Evolutionary conservation across 352 stramenopile species (phyloP), one percentile per base, ranked within the genome.

Genomic region (Globisporangium acanthophoron): DNA sequence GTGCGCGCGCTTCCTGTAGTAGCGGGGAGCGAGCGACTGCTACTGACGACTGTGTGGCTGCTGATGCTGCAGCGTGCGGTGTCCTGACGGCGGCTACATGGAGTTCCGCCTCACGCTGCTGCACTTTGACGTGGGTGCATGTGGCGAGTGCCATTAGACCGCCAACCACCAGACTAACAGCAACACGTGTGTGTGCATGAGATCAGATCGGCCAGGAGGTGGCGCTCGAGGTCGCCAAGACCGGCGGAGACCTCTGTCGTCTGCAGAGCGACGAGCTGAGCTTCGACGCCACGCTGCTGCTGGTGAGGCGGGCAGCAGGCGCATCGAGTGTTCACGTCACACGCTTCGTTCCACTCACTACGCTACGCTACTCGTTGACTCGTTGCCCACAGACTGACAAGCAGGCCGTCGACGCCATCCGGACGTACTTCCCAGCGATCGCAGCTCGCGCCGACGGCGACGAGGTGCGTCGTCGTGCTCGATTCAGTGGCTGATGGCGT

Each of bases 31-130:
- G 47, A 21, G 13, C 15, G 18, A 8, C 29, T 12, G 37, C 3
- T 3, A 27, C 12, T 37, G 20, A 40, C 24, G 29, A 3, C 13
- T n/a, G 20, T 44, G 18, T 37, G 9, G 29, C 35, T 40, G n/a
- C 15, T 9, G 18, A 16, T 58, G 20, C 13, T 13, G 35, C 54
- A 83, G 74, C 58, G 64, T 85, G 52, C 67, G 67, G 29, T 89
- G 79, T 71, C 75, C 77, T 1, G 73, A 89, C 63, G 79, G 79
- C 62, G 79, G 79, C 7, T 89, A 85, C 63, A 70, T 83, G 61
- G 73, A 84, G 57, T 90, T 77, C 66, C 57, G 65, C 6, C 55
- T 90, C 46, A 86, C 74, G 46, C 59, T 90, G 27, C 66, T 86
- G 45, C 69, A 86, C 56, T 90, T 87, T 66, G 64, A 66, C 33